Evolutionary conservation across 1,284 basidiomycete genomes (phyloP).

Genomic region (Naganishia sp.): DNA sequence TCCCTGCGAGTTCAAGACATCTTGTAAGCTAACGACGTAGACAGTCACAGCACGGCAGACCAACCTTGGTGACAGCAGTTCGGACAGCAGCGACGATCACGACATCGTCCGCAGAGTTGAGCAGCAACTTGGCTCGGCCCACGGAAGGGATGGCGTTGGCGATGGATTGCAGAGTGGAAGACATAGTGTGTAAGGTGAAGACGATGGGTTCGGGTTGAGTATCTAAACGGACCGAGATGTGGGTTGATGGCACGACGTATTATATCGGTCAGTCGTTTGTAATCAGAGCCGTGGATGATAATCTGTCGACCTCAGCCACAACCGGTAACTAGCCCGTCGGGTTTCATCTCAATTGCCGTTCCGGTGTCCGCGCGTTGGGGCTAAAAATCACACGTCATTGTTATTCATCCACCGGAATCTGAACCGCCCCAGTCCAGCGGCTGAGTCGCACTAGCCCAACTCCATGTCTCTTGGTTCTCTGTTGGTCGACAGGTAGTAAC

Average conservation of each 20-base stretch:
- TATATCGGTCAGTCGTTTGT: constrained; percentile 14
- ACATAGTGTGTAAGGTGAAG: constrained; percentile 36
- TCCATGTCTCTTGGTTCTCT: too few relatives aligned
- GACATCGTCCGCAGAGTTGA: constrained; percentile 74
- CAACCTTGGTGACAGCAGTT: constrained; percentile 84
- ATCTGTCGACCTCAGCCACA: not conserved
- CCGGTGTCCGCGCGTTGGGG: not conserved
- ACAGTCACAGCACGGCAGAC: constrained; percentile 17
- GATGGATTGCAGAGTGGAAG: constrained; percentile 50
- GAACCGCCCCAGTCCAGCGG: too few relatives aligned
- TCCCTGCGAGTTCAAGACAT: constrained; percentile 29
- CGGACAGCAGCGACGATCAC: constrained; percentile 87
- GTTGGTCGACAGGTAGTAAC: too few relatives aligned
- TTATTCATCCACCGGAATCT: too few relatives aligned
- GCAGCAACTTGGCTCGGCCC: constrained; percentile 60
- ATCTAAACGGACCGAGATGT: too few relatives aligned
- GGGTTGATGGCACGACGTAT: not conserved
- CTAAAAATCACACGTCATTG: constrained; percentile 11
- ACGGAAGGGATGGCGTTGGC: constrained; percentile 51
- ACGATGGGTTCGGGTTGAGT: not conserved
- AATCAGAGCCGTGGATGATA: not conserved
- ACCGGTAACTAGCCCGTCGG: constrained; percentile 11
- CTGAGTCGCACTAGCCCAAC: too few relatives aligned
- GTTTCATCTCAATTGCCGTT: constrained; percentile 9
- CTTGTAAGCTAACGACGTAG: not conserved